These are phyloP conservation scores for Paralagenidium karlingii DNA, from an alignment of 352 stramenopile species.

Conservation along the genomic window DNA sequence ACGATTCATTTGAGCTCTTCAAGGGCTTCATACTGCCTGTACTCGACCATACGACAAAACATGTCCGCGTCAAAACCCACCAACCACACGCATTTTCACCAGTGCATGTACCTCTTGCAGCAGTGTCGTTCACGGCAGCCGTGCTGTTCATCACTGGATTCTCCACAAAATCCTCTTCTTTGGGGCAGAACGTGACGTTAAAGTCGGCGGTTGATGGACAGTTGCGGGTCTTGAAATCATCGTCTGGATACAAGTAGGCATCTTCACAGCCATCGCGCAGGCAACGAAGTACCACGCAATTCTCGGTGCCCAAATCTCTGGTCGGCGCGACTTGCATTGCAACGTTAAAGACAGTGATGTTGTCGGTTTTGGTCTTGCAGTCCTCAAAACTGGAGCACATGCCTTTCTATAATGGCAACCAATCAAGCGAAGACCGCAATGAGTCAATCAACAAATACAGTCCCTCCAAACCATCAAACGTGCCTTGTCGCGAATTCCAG, in stretches of 20 bases:
- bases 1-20: constrained; percentile 12
- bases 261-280: constrained; percentile 34
- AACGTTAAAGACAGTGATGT: constrained; percentile 1
- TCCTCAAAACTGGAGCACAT: too few species aligned
- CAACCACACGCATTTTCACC: constrained; percentile 7
- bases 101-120: constrained; percentile 6
- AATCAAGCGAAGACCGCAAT: too few species aligned
- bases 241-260: constrained; percentile 41
- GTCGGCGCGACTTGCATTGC: constrained; percentile 7
- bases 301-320: constrained; percentile 13
- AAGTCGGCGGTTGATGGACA: constrained; percentile 39
- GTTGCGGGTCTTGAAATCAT: constrained; percentile 47
- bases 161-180: constrained; percentile 12
- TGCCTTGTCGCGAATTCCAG: background rate
- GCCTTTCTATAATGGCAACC: too few species aligned
- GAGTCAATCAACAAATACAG: too few species aligned
- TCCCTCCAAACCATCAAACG: background rate
- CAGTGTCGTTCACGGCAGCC: constrained; percentile 10
- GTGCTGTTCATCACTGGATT: constrained; percentile 4
- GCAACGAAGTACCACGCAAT: constrained; percentile 30
- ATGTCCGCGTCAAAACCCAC: too few species aligned
- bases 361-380: too few species aligned
- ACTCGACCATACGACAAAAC: too few species aligned
- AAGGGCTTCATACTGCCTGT: constrained; percentile 1
- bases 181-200: constrained; percentile 54